Evolutionary conservation across 2,329 filamentous ascomycete species (phyloP), one percentile per base, ranked within the genome.

Genomic region (Fonsecaea erecta): DNA sequence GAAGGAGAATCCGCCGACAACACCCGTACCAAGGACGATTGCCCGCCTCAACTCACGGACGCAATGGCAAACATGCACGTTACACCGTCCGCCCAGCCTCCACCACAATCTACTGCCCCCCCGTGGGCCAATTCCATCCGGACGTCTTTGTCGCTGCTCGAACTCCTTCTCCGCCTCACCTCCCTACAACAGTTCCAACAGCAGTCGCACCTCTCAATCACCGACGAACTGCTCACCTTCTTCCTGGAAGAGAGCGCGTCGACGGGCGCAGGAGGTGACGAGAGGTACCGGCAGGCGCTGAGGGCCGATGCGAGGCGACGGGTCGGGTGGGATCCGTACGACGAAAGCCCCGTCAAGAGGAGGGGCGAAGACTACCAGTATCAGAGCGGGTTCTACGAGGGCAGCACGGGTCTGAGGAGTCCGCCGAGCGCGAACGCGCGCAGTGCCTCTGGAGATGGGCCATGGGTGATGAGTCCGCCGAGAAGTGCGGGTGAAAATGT

Each of bases 151-250:
- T 97, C 93, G 1, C 85, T 97, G 8, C 85, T 97, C 60, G 93
- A 97, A 77, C 95, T 94, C 82, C 82, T 97, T 34, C 86, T 97
- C 53, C 91, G 94, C 48, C 84, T 97, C 53, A 89, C 90, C 3
- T 92, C 92, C 24, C 85, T 97, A 14, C 93, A 97, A 75, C 92
- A 97, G 79, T 96, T 95, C 76, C 91, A 96, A 75, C 93, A 97
- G 81, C 85, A 87, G 46, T 93, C 91, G 0, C 93, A 97, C 73
- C 84, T 97, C n/a, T 86, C 92, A 6, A 95, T 96, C 67, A 91
- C 91, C 1, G 93, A 97, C 74, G 91, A 97, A 72, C 86, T 97
- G 1, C 82, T 97, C 46, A 92, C 90, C 59, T 96, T 96, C 79
- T 97, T 97, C 79, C 82, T 97, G 8, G 84, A 86, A 67, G 88